These are phyloP conservation scores for Linnemannia hyalina DNA, from an alignment of 192 early-diverging fungal genomes.

Conservation along the genomic window DNA sequence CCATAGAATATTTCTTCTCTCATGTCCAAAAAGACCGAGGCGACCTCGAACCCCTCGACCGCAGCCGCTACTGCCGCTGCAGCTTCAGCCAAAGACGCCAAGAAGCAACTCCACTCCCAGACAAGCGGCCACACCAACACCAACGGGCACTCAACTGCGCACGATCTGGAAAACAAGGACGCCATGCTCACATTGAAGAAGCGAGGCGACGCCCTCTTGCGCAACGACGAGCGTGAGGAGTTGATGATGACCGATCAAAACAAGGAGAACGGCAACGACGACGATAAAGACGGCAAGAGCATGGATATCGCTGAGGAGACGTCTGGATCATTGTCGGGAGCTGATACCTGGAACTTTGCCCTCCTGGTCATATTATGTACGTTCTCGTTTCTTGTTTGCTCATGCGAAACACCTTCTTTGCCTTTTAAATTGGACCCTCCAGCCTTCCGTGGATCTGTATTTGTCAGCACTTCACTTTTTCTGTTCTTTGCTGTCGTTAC, in stretches of 20 bases:
- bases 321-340: slow-evolving; percentile 25
- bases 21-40: slow-evolving; percentile 53
- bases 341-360: slow-evolving; percentile 47
- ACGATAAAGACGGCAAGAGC: background rate
- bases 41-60: slow-evolving; percentile 24
- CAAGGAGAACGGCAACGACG: background rate
- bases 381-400: background rate
- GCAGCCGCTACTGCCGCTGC: slow-evolving; percentile 3
- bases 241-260: slow-evolving; percentile 32
- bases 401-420: background rate
- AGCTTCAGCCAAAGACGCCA: background rate
- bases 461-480: background rate
- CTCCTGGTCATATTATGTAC: slow-evolving; percentile 53
- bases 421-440: background rate
- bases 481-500: background rate
- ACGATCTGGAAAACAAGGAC: slow-evolving; percentile 21
- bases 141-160: slow-evolving; percentile 40
- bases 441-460: background rate
- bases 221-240: slow-evolving; percentile 49
- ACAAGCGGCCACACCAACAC: slow-evolving; percentile 2
- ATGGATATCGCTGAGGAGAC: background rate
- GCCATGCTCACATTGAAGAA: slow-evolving; percentile 40
- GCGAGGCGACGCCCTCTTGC: slow-evolving; percentile 29
- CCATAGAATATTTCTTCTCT: background rate
- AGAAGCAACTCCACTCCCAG: background rate